These are phyloP conservation scores for Cutaneotrichosporon mucoides DNA, from an alignment of 1,284 basidiomycete genomes.

Conservation along the genomic window DNA sequence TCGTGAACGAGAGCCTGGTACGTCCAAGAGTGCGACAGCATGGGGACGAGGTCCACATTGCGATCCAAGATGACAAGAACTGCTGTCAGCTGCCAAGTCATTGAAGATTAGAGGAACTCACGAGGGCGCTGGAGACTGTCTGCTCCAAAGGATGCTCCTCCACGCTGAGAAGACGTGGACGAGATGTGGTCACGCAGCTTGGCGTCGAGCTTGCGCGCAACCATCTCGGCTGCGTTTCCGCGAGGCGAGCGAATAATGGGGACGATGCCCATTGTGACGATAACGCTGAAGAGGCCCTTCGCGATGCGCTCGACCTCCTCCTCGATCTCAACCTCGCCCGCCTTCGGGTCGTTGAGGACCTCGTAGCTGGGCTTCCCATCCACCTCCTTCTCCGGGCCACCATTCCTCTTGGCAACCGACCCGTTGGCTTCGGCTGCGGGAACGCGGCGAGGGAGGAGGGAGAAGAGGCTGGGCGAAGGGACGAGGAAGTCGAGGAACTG, in stretches of 20 bases:
- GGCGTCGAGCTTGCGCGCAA: slow-evolving; percentile 88
- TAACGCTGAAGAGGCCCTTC: slow-evolving; percentile 82
- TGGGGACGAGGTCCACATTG: slow-evolving; percentile 91
- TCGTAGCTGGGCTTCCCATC: slow-evolving; percentile 60
- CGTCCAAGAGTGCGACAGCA: slow-evolving; percentile 97
- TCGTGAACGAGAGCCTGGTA: slow-evolving; percentile 98
- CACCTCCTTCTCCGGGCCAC: slow-evolving; percentile 33
- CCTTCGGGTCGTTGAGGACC: slow-evolving; percentile 86
- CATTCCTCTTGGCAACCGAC: slow-evolving; percentile 22
- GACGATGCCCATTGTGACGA: slow-evolving; percentile 87
- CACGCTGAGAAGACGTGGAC: slow-evolving; percentile 59
- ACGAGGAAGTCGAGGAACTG: slow-evolving; percentile 97
- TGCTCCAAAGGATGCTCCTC: slow-evolving; percentile 59
- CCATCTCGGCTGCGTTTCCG: slow-evolving; percentile 98
- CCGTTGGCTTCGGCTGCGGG: slow-evolving; percentile 26
- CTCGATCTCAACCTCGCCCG: slow-evolving; percentile 87
- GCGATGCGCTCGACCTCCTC: slow-evolving; percentile 90
- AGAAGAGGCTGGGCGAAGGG: slow-evolving; percentile 92
- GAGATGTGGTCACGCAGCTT: slow-evolving; percentile 88
- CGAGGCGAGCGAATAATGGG: slow-evolving; percentile 92
- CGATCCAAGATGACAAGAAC: slow-evolving; percentile 91
- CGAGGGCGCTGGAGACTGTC: slow-evolving; percentile 71
- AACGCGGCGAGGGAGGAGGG: slow-evolving; percentile 61
- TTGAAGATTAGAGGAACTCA: slow-evolving; percentile 49
- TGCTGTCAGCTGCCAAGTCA: slow-evolving; percentile 37